Evolutionary conservation across 768 basidiomycete genomes (phyloP).

Genomic region (Amanita phalloides): DNA sequence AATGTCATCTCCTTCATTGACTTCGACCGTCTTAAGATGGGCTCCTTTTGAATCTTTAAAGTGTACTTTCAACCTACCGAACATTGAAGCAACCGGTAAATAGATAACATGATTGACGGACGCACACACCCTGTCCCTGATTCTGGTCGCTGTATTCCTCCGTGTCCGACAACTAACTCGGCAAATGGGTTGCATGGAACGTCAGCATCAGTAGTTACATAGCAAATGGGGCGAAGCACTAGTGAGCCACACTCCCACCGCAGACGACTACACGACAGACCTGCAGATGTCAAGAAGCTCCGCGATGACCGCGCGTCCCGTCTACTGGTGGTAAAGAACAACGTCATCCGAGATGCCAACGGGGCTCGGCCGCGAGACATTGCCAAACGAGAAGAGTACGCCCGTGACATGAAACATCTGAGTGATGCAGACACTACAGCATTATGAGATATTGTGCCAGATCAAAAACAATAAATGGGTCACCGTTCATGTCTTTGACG

Average conservation of each 20-base stretch:
- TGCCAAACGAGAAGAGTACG: background rate
- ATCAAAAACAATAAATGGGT: background rate
- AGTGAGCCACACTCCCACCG: background rate
- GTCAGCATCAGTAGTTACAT: background rate
- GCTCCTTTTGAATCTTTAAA: conserved; percentile 86
- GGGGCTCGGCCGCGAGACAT: background rate
- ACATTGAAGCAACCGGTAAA: background rate
- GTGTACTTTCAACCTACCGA: conserved; percentile 71
- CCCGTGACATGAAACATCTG: background rate
- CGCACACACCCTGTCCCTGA: conserved; percentile 19
- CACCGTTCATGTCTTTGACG: background rate
- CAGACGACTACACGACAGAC: background rate
- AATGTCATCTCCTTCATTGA: conserved; percentile 89
- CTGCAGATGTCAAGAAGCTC: background rate
- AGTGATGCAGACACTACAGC: background rate
- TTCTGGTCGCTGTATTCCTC: conserved; percentile 14
- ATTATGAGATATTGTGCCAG: background rate
- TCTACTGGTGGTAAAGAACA: background rate
- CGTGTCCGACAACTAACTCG: conserved; percentile 9
- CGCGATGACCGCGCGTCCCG: background rate
- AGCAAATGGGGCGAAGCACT: background rate
- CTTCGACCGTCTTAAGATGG: conserved; percentile 81
- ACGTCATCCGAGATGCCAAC: background rate
- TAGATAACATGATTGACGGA: background rate
- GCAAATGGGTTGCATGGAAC: background rate